Evolutionary conservation across 768 basidiomycete species (phyloP), one percentile per base, ranked within the genome.

Genomic region (Tephrocybe sp.): DNA sequence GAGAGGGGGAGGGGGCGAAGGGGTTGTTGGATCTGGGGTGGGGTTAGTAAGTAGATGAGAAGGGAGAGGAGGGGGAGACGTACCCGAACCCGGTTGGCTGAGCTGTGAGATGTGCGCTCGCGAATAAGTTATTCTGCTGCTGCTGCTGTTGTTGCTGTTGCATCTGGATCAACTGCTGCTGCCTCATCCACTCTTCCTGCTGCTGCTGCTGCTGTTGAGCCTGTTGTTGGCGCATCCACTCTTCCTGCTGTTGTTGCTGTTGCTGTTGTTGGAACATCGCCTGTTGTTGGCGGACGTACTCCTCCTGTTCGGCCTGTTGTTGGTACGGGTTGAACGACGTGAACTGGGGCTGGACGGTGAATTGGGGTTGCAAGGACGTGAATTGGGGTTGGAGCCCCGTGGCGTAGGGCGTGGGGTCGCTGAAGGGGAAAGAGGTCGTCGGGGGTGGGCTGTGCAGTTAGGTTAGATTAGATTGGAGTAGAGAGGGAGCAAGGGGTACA

Each of bases 291-390:
- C n/a, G n/a, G n/a, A n/a, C n/a, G n/a, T n/a, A 87, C 55, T 91
- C 87, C 66, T 96, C 92, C 59, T 95, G 92, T 60, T 95, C 89
- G 39, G 87, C 83, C 63, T 95, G 95, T 64, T 94, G 92, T 62
- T 92, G 89, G 55, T 92, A 93, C 0, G 91, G 91, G 66, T 98
- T 98, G 77, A 92, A 98, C 1, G 89, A 84, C 7, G 91, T 93
- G 65, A 89, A 91, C 60, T 95, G 93, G 0, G 89, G 89, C 57
- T 87, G 87, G 37, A 92, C 60, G 1, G 88, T 89, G 62, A 78
- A 85, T 58, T 93, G 92, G 1, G 89, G 87, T 62, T 91, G 89
- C 24, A 92, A 56, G 32, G 72, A 57, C 5, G 75, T 77, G 48
- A 62, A 74, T 56, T 78, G 77, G 5, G 74, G 80, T 53, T 82